Evolutionary conservation across 345 rosid genomes (phyloP).

Genomic region (Dipteronia sinensis): DNA sequence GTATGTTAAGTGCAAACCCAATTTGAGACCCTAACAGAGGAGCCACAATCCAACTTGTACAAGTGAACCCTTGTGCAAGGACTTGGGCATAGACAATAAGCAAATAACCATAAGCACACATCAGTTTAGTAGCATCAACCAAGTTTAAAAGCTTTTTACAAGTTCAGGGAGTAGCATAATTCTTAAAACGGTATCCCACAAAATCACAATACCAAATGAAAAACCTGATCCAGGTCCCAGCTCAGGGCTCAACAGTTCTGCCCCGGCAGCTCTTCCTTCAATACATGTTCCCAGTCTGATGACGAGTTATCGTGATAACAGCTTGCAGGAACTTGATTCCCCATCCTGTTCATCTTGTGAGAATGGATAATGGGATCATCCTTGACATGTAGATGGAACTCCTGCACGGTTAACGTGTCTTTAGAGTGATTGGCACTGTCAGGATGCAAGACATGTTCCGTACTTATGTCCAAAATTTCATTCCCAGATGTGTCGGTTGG

Average conservation of each 20-base stretch:
- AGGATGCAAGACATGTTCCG: conserved; percentile 7
- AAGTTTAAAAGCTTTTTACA: conserved; percentile 2
- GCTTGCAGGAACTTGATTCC: conserved; percentile 30
- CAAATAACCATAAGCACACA: background rate
- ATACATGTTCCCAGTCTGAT: conserved; percentile 82
- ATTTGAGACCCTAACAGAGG: background rate
- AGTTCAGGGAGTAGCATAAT: background rate
- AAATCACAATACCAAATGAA: background rate
- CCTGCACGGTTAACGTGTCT: conserved; percentile 25
- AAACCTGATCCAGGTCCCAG: background rate
- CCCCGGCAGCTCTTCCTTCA: conserved; percentile 50
- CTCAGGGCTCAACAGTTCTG: conserved; percentile 27
- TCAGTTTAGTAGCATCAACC: background rate
- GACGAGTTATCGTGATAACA: conserved; percentile 44
- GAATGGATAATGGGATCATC: conserved; percentile 22
- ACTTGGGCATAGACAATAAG: background rate
- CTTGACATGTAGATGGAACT: conserved; percentile 23
- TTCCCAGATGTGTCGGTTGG: conserved; percentile 13
- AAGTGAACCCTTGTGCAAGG: background rate
- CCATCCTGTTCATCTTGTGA: conserved; percentile 8
- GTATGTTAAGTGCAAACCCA: too few species aligned
- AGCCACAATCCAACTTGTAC: background rate
- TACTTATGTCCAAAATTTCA: conserved; percentile 13
- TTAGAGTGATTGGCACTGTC: background rate
- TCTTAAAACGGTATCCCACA: background rate